Conservation (phyloP, 148 eudicot species). For the Rhododendron ovatum region DNA sequence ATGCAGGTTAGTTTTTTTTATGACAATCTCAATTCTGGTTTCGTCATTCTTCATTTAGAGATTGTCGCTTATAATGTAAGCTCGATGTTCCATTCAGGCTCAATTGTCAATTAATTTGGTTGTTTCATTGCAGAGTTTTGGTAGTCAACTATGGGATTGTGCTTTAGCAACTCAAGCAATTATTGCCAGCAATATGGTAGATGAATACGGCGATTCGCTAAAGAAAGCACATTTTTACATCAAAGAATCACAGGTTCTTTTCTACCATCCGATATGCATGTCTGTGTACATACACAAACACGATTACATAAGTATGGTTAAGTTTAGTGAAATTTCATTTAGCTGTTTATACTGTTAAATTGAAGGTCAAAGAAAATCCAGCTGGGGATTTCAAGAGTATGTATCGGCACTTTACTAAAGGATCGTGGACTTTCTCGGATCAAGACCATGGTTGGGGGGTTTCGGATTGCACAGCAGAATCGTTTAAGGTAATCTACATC, state of each 20-base stretch:
- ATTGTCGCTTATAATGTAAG: background rate
- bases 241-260: constrained; percentile 40
- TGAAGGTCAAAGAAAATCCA: constrained; percentile 36
- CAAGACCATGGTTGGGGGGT: constrained; percentile 48
- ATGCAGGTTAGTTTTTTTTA: constrained; percentile 23
- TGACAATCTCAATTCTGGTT: background rate
- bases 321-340: too few relatives aligned
- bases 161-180: constrained; percentile 44
- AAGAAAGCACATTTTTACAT: constrained; percentile 39
- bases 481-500: constrained; percentile 23
- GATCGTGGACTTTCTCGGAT: constrained; percentile 48
- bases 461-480: constrained; percentile 40
- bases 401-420: constrained; percentile 46
- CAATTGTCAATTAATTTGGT: background rate
- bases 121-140: constrained; percentile 33
- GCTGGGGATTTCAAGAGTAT: constrained; percentile 26
- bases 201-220: constrained; percentile 45
- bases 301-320: too few relatives aligned
- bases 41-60: background rate
- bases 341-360: background rate
- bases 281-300: background rate
- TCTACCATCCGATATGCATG: background rate
- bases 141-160: constrained; percentile 46
- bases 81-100: background rate
- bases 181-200: constrained; percentile 37